Percentiles rank a stretch among this genome's conserved stretches.
phyloP scores from a whole-genome alignment of 73 alveolate species.

The Stentor roeselii region DNA sequence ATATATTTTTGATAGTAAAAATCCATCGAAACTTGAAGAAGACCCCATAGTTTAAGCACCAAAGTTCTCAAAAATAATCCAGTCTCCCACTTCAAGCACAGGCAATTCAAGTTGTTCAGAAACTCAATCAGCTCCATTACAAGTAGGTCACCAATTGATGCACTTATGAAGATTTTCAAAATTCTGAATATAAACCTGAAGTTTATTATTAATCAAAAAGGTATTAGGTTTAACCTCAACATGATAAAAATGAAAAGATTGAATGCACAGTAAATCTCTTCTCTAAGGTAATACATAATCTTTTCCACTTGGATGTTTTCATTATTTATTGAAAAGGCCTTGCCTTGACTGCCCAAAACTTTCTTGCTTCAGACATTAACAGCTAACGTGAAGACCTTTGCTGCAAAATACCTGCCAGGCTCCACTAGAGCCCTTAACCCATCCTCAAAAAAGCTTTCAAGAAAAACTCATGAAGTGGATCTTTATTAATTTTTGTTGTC shows the following conservation, averaged over 20 bases:
- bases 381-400: background rate
- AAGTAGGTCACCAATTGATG: slow-evolving; percentile 32
- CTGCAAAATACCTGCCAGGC: slow-evolving; percentile 23
- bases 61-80: slow-evolving; percentile 10
- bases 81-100: slow-evolving; percentile 31
- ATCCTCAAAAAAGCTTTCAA: background rate
- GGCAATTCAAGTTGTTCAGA: slow-evolving; percentile 1
- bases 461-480: slow-evolving; percentile 16
- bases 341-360: background rate
- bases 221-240: background rate
- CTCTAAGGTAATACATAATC: slow-evolving; percentile 23
- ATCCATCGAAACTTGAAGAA: slow-evolving; percentile 24
- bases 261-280: slow-evolving; percentile 16
- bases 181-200: background rate
- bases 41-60: slow-evolving; percentile 30
- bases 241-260: background rate
- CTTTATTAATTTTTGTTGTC: background rate
- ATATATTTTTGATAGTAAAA: background rate
- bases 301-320: background rate
- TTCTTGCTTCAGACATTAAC: background rate
- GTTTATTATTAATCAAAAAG: background rate
- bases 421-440: background rate
- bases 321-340: background rate
- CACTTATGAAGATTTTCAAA: slow-evolving; percentile 1
- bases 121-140: slow-evolving; percentile 28